These are phyloP conservation scores for Globisporangium cystogenes DNA, from an alignment of 352 stramenopile genomes.

Conservation along the genomic window DNA sequence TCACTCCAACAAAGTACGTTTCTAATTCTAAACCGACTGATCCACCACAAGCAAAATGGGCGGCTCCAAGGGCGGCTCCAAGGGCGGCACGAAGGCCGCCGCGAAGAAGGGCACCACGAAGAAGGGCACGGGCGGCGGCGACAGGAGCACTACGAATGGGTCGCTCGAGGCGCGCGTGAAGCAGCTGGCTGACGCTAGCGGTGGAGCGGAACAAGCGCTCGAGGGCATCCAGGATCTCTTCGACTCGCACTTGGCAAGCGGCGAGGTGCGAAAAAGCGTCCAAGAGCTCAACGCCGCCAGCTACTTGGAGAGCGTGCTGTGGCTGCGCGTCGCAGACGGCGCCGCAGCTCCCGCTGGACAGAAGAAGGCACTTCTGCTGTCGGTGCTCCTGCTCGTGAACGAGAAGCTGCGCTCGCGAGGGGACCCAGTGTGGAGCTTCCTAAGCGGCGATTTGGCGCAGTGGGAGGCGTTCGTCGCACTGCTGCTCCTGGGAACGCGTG, in stretches of 20 bases:
- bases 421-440: conserved; percentile 7
- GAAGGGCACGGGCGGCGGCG: neutral
- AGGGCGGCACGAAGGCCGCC: too few relatives aligned
- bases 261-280: conserved; percentile 19
- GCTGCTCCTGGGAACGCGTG: conserved; percentile 22
- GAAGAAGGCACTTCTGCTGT: conserved; percentile 37
- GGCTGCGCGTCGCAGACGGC: conserved; percentile 23
- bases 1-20: neutral
- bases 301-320: conserved; percentile 57
- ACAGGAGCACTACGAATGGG: neutral
- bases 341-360: conserved; percentile 8
- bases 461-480: conserved; percentile 35
- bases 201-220: conserved; percentile 5
- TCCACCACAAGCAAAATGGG: too few relatives aligned
- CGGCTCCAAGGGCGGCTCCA: too few relatives aligned
- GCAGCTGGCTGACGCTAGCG: neutral
- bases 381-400: conserved; percentile 36
- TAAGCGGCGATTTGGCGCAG: conserved; percentile 9
- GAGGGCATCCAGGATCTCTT: conserved; percentile 30
- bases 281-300: conserved; percentile 16
- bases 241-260: conserved; percentile 18
- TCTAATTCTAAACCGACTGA: too few relatives aligned
- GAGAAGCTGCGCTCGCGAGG: conserved; percentile 13
- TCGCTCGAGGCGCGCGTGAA: conserved; percentile 5
- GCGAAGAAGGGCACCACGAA: neutral